A percentile compares a stretch with the other conserved stretches of the same genome.
These are phyloP conservation scores for Heterobasidion irregulare DNA, from an alignment of 1,284 basidiomycete species.

Conservation along the genomic window DNA sequence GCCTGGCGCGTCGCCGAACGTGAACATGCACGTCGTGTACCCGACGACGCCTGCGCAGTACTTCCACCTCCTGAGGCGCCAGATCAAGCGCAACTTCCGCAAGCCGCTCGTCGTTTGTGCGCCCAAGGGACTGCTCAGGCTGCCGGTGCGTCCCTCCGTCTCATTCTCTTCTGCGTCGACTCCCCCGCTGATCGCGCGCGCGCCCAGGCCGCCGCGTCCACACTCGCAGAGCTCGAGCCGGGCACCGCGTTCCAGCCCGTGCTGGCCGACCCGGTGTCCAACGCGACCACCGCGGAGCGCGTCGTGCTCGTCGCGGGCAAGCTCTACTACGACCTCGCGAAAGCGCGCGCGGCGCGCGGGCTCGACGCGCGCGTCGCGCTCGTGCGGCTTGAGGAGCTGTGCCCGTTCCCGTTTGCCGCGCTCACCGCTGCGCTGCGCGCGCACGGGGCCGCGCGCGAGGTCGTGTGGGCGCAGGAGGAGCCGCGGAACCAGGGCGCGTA, in stretches of 20 bases:
- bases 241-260: constrained; percentile 69
- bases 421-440: constrained; percentile 37
- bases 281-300: constrained; percentile 32
- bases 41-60: constrained; percentile 86
- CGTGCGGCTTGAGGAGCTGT: constrained; percentile 76
- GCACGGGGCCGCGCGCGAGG: constrained; percentile 37
- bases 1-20: constrained; percentile 32
- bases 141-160: constrained; percentile 50
- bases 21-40: constrained; percentile 79
- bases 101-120: constrained; percentile 80
- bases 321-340: constrained; percentile 79
- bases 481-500: constrained; percentile 81
- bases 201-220: constrained; percentile 65
- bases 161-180: too few species aligned
- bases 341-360: constrained; percentile 48
- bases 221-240: constrained; percentile 53
- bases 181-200: too few species aligned
- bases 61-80: constrained; percentile 81
- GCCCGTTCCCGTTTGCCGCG: constrained; percentile 72
- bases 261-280: constrained; percentile 41
- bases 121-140: constrained; percentile 75
- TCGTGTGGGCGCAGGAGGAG: constrained; percentile 80
- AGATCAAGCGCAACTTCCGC: constrained; percentile 77
- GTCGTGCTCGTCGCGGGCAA: constrained; percentile 70
- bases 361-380: constrained; percentile 51